phyloP scores from a whole-genome alignment of 1,284 basidiomycete species.

The Cutaneotrichosporon cyanovorans region DNA sequence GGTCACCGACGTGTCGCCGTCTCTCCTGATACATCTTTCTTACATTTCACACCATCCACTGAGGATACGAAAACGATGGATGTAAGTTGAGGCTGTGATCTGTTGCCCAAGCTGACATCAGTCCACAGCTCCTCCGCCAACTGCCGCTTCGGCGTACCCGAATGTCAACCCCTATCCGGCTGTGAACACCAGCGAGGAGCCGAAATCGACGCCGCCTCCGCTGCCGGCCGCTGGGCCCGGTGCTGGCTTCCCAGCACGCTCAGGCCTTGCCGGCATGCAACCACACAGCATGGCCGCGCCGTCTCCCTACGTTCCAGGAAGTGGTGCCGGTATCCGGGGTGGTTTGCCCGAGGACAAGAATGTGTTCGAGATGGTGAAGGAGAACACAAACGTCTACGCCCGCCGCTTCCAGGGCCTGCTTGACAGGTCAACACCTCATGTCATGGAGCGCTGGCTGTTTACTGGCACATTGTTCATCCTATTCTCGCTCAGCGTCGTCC shows the following conservation, averaged over 20 bases:
- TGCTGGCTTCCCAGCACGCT: conserved; percentile 42
- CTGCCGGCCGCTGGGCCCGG: conserved; percentile 37
- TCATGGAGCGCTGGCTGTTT: conserved; percentile 78
- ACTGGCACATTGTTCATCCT: conserved; percentile 65
- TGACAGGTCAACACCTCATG: conserved; percentile 85
- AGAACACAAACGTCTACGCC: conserved; percentile 41
- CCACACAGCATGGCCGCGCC: conserved; percentile 33
- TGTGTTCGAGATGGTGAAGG: conserved; percentile 42
- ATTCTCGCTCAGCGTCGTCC: conserved; percentile 79
- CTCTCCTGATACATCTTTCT: not conserved
- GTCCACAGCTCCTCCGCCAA: conserved; percentile 1
- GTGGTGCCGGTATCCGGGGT: conserved; percentile 29
- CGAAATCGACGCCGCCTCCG: conserved; percentile 2
- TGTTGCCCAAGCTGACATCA: not conserved
- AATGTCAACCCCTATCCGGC: conserved; percentile 21
- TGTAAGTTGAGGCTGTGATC: not conserved
- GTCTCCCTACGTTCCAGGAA: conserved; percentile 27
- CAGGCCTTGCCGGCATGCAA: conserved; percentile 41
- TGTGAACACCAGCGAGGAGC: conserved; percentile 2
- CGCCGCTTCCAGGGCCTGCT: conserved; percentile 64
- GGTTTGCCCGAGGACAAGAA: conserved; percentile 43
- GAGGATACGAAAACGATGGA: conserved; percentile 3
- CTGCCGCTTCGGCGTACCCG: conserved; percentile 13
- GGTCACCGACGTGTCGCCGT: not conserved
- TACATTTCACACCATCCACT: not conserved